These are phyloP conservation scores for Wickerhamiella pararugosa DNA, from an alignment of 1,139 yeast genomes.

Conservation along the genomic window DNA sequence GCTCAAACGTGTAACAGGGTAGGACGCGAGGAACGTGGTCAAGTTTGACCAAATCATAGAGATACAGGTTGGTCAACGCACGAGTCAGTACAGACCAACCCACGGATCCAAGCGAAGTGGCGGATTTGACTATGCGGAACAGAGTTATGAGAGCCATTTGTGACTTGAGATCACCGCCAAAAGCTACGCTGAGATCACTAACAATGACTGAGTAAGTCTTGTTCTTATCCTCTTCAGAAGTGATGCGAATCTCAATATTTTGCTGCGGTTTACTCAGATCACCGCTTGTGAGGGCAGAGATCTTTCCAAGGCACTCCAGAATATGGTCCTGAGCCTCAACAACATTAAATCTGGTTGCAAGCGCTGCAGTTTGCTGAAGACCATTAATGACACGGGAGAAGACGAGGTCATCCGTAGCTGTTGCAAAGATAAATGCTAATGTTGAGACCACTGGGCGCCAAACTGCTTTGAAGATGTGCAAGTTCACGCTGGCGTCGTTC, in stretches of 20 bases:
- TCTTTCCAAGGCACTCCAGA: conserved; percentile 46
- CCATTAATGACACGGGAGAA: conserved; percentile 77
- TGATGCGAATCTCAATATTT: conserved; percentile 30
- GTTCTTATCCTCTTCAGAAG: conserved; percentile 31
- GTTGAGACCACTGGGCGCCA: conserved; percentile 54
- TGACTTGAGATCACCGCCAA: conserved; percentile 85
- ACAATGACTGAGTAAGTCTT: conserved; percentile 41
- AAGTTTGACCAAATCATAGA: conserved; percentile 61
- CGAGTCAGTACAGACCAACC: conserved; percentile 51
- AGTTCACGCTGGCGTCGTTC: conserved; percentile 30
- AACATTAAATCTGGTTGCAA: conserved; percentile 52
- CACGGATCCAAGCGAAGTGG: conserved; percentile 14
- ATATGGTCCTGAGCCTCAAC: conserved; percentile 48
- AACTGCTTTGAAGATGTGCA: conserved; percentile 46
- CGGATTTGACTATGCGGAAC: conserved; percentile 57
- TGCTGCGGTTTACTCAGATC: conserved; percentile 25
- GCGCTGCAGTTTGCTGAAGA: conserved; percentile 66
- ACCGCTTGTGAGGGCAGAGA: conserved; percentile 31
- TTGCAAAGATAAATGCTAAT: conserved; percentile 59
- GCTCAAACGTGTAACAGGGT: conserved; percentile 50
- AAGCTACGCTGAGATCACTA: conserved; percentile 64
- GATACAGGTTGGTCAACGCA: conserved; percentile 50
- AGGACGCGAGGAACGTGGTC: conserved; percentile 39
- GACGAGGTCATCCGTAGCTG: conserved; percentile 82
- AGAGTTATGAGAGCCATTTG: conserved; percentile 78